Evolutionary conservation across 2,329 filamentous ascomycete species (phyloP).

Genomic region (Camillea tinctor): DNA sequence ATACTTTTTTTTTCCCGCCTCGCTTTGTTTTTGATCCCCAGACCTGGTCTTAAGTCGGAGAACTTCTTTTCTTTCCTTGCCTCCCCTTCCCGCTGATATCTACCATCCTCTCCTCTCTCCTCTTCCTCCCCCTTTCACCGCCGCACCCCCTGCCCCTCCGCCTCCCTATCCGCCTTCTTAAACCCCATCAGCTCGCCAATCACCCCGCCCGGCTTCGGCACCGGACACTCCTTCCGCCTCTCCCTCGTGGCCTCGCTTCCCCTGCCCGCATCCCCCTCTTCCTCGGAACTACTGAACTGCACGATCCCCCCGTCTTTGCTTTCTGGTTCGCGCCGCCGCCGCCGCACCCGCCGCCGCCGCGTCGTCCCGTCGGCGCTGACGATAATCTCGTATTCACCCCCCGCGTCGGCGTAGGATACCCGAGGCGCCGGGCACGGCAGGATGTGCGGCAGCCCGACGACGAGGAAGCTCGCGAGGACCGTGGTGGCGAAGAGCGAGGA

Average conservation of each 20-base stretch:
- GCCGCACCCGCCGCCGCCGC: conserved; percentile 39
- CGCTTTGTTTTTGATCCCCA: too few relatives aligned
- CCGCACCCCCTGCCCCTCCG: too few relatives aligned
- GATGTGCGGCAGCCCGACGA: conserved; percentile 86
- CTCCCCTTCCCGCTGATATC: too few relatives aligned
- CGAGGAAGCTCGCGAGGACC: conserved; percentile 82
- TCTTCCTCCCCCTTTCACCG: too few relatives aligned
- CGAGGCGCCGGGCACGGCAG: conserved; percentile 87
- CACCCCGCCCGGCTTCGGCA: conserved; percentile 83
- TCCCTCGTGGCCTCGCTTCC: conserved; percentile 28
- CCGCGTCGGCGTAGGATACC: conserved; percentile 70
- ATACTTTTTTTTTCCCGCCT: too few relatives aligned
- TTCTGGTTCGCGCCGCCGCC: conserved; percentile 36
- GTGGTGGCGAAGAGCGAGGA: conserved; percentile 95
- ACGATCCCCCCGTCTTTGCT: conserved; percentile 45
- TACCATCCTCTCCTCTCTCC: too few relatives aligned
- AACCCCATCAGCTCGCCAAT: conserved; percentile 76
- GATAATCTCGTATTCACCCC: conserved; percentile 23
- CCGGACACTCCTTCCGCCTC: conserved; percentile 74
- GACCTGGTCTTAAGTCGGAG: too few relatives aligned
- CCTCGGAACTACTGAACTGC: conserved; percentile 44
- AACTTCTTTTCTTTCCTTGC: too few relatives aligned
- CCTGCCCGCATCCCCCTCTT: conserved; percentile 31
- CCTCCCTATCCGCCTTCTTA: conserved; percentile 30
- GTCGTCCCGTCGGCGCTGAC: conserved; percentile 21